Evolutionary conservation across 2,329 filamentous ascomycete species (phyloP).

Genomic region (Septoria linicola): DNA sequence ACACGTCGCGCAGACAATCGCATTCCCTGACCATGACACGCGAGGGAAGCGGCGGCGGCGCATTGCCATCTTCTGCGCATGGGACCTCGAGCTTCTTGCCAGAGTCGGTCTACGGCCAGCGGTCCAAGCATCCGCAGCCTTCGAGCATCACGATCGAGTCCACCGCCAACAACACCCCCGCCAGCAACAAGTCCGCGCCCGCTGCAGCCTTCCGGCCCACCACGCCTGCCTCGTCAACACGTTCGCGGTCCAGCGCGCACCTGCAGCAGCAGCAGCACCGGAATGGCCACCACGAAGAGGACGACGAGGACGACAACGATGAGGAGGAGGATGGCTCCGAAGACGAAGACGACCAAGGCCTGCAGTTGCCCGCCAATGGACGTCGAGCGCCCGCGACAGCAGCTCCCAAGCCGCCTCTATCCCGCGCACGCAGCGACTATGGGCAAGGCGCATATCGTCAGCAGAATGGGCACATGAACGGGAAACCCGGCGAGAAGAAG

Average conservation of each 20-base stretch:
- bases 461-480: conserved; percentile 7
- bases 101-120: conserved; percentile 25
- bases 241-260: conserved; percentile 24
- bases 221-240: conserved; percentile 20
- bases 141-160: conserved; percentile 23
- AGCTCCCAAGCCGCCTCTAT: conserved; percentile 21
- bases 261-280: no score
- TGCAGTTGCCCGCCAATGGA: conserved; percentile 54
- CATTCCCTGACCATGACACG: conserved; percentile 14
- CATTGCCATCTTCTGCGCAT: conserved; percentile 2
- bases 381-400: conserved; percentile 11
- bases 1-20: conserved; percentile 7
- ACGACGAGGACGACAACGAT: neutral
- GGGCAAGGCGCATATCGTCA: conserved; percentile 12
- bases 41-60: conserved; percentile 11
- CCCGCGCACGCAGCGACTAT: conserved; percentile 26
- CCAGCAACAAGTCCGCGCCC: conserved; percentile 20
- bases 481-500: conserved; percentile 10
- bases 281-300: neutral
- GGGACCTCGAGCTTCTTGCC: conserved; percentile 6
- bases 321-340: conserved; percentile 37
- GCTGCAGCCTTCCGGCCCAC: conserved; percentile 16
- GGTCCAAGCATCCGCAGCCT: conserved; percentile 33
- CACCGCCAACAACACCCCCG: conserved; percentile 13
- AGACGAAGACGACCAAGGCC: conserved; percentile 33